Percentiles rank a stretch among this genome's conserved stretches.
Evolutionary conservation across 169 alveolate species (phyloP).

Genomic region (Plasmodium malariae): DNA sequence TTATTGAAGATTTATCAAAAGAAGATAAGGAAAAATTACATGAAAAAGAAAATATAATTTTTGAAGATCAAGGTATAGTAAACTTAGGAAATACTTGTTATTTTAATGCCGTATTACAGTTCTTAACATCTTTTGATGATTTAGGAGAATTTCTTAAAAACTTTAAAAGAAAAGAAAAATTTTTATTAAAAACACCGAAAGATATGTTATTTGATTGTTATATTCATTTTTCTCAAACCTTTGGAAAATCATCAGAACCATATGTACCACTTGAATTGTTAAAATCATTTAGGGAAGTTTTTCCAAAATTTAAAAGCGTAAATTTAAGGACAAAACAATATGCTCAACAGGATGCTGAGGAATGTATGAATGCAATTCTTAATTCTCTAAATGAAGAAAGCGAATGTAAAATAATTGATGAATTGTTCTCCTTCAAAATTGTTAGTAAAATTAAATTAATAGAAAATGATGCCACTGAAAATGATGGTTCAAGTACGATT

Average conservation of each 20-base stretch:
- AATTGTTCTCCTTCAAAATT: constrained; percentile 47
- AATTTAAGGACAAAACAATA: constrained; percentile 68
- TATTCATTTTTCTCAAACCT: constrained; percentile 78
- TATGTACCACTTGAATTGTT: constrained; percentile 61
- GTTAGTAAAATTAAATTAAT: constrained; percentile 30
- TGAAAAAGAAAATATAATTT: constrained; percentile 38
- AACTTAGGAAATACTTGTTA: constrained; percentile 97
- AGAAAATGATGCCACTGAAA: constrained; percentile 7
- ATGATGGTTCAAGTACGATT: background rate
- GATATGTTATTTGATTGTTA: constrained; percentile 77
- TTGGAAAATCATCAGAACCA: constrained; percentile 77
- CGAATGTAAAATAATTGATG: constrained; percentile 53
- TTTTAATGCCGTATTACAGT: constrained; percentile 92
- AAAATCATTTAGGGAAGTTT: constrained; percentile 72
- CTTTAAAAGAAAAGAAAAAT: constrained; percentile 36
- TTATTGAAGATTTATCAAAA: constrained; percentile 94
- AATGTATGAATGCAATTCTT: constrained; percentile 85
- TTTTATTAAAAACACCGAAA: constrained; percentile 21
- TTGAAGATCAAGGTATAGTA: constrained; percentile 89
- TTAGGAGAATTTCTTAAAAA: constrained; percentile 80
- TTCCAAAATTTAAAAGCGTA: constrained; percentile 61
- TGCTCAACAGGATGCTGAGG: constrained; percentile 84
- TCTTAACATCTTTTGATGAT: constrained; percentile 87
- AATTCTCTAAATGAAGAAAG: constrained; percentile 75
- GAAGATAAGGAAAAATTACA: constrained; percentile 93